A percentile compares a stretch with the other conserved stretches of the same genome.
Conservation (phyloP, 2,329 filamentous ascomycete genomes). For the Raffaelea deltoideospora region DNA sequence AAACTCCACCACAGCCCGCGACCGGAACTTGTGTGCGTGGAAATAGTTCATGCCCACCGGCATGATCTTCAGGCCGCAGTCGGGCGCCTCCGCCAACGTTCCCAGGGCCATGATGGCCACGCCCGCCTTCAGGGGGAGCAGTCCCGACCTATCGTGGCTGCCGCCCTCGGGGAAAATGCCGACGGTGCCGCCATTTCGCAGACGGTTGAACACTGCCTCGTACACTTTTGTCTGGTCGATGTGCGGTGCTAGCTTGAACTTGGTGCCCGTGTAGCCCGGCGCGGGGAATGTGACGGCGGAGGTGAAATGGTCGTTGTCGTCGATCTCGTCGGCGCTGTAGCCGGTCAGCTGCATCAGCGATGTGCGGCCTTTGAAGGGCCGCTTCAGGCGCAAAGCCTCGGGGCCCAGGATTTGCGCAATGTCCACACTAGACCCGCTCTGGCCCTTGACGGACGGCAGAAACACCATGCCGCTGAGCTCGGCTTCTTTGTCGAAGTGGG, state of each 20-base stretch:
- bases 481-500: conserved; percentile 64
- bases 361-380: conserved; percentile 65
- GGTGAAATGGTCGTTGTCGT: conserved; percentile 47
- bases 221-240: conserved; percentile 92
- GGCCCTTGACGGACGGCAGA: conserved; percentile 67
- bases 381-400: conserved; percentile 74
- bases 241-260: conserved; percentile 79
- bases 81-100: conserved; percentile 67
- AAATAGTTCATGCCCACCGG: conserved; percentile 99
- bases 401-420: conserved; percentile 68
- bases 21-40: conserved; percentile 95
- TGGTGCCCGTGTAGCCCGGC: conserved; percentile 57
- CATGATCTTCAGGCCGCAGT: conserved; percentile 85
- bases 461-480: conserved; percentile 74
- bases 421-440: conserved; percentile 62
- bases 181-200: conserved; percentile 73
- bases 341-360: conserved; percentile 72
- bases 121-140: conserved; percentile 86
- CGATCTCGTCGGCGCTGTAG: conserved; percentile 47
- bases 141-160: conserved; percentile 83
- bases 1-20: conserved; percentile 89
- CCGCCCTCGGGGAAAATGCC: conserved; percentile 96
- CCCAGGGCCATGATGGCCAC: conserved; percentile 97
- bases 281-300: conserved; percentile 32
- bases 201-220: conserved; percentile 74